Base-by-base conservation (phyloP, 2,329 filamentous ascomycete species). In the Furcasterigmium sp. region DNA sequence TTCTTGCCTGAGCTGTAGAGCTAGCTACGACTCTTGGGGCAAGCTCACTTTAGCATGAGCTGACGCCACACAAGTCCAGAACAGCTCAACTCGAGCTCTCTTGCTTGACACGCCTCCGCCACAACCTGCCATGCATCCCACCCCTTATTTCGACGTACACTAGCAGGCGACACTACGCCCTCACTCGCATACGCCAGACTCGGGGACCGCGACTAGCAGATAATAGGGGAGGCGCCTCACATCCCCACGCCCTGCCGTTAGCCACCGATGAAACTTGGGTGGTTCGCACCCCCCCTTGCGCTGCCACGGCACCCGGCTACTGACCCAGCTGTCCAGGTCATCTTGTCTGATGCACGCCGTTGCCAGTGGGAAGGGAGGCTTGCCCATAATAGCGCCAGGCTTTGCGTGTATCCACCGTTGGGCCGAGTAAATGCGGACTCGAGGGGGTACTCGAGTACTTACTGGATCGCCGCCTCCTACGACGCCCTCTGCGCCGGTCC, bases 321-420 rank as follows among this genome's bases (percentile, higher is more conserved):
- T 35, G 8, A n/a, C 11, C 11, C 23, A 29, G 23, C 37, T 25
- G 23, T 39, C 39, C 13, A 41, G 20, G 35, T 50, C 48, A 62
- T 66, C 62, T 65, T 59, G 61, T 64, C 63, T 68, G 66, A 68
- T 65, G 68, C 65, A 65, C 62, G 60, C 64, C 60, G 58, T 56
- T 61, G 60, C 56, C 67, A 68, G 66, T 65, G 53, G n/a, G 65
- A 66, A 68, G 32, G 32, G 18, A 35, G n/a, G 11, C 17, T 11
- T 15, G n/a, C n/a, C n/a, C n/a, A n/a, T 18, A 35, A 35, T 35
- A 67, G 64, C 63, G 56, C 56, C 62, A 64, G 61, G 63, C 55
- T 55, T 58, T 56, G 49, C 56, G 56, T 7, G 23, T 35, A 5
- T 32, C 32, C n/a, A 32, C 29, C 25, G n/a, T n/a, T n/a, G n/a